These are phyloP conservation scores for Trametes sanguinea DNA, from an alignment of 768 basidiomycete genomes.

Conservation along the genomic window DNA sequence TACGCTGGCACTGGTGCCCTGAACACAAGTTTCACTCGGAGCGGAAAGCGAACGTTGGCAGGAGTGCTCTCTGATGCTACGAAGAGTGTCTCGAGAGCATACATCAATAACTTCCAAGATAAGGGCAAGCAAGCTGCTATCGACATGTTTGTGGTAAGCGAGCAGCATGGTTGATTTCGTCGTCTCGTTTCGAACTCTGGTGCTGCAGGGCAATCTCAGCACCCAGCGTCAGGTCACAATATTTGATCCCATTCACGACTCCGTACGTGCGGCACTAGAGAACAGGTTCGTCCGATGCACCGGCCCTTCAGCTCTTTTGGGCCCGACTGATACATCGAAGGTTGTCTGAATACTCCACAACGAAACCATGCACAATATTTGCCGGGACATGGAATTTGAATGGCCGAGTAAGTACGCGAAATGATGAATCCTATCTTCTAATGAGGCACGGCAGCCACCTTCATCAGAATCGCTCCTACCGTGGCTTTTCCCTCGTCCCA, in stretches of 20 bases:
- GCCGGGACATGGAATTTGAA: conserved; percentile 97
- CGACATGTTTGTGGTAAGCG: conserved; percentile 86
- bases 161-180: conserved; percentile 1
- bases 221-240: conserved; percentile 87
- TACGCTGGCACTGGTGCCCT: conserved; percentile 94
- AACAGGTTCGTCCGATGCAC: conserved; percentile 51
- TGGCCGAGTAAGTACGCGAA: conserved; percentile 60
- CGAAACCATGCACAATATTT: conserved; percentile 72
- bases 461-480: conserved; percentile 83
- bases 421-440: background rate
- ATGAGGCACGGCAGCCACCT: conserved; percentile 52
- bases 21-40: conserved; percentile 95
- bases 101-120: conserved; percentile 98
- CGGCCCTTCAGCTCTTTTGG: background rate
- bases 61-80: conserved; percentile 95
- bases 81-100: conserved; percentile 93
- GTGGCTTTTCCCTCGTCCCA: conserved; percentile 86
- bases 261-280: conserved; percentile 70
- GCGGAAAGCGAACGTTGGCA: conserved; percentile 90
- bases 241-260: conserved; percentile 92
- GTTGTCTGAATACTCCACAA: conserved; percentile 80
- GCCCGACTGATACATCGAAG: conserved; percentile 39
- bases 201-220: conserved; percentile 82
- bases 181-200: background rate
- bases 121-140: conserved; percentile 92